Evolutionary conservation across 257 asterid species (phyloP).

Genomic region (Lycium barbarum): DNA sequence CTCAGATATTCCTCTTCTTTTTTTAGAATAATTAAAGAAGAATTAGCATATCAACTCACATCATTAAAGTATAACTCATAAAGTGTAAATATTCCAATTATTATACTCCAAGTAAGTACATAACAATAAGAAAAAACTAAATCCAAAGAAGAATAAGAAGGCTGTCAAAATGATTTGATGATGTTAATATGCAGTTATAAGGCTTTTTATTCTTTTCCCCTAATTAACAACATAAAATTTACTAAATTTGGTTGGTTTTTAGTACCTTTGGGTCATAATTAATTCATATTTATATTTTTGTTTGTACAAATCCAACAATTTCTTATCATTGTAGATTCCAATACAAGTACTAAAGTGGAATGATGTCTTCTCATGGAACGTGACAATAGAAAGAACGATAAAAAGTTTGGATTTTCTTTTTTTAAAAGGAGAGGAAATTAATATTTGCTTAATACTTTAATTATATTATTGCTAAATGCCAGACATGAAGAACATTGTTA

Average conservation of each 20-base stretch:
- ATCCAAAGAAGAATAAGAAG: background rate
- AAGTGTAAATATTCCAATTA: background rate
- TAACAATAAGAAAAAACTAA: background rate
- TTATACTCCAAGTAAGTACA: background rate
- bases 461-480: conserved; percentile 23
- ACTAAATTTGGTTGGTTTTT: conserved; percentile 32
- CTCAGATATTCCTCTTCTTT: too few relatives aligned
- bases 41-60: background rate
- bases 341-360: conserved; percentile 23
- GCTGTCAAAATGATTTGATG: conserved; percentile 35
- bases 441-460: conserved; percentile 18
- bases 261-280: conserved; percentile 12
- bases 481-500: conserved; percentile 24
- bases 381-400: background rate
- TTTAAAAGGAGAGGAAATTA: background rate
- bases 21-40: background rate
- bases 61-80: background rate
- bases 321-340: conserved; percentile 22
- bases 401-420: background rate
- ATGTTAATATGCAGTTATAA: conserved; percentile 26
- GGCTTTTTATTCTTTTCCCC: conserved; percentile 12
- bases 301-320: background rate
- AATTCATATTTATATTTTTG: conserved; percentile 15
- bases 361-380: conserved; percentile 28
- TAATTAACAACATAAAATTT: conserved; percentile 33